Evolutionary conservation across 1,284 basidiomycete species (phyloP).

Genomic region (Malassezia equina): DNA sequence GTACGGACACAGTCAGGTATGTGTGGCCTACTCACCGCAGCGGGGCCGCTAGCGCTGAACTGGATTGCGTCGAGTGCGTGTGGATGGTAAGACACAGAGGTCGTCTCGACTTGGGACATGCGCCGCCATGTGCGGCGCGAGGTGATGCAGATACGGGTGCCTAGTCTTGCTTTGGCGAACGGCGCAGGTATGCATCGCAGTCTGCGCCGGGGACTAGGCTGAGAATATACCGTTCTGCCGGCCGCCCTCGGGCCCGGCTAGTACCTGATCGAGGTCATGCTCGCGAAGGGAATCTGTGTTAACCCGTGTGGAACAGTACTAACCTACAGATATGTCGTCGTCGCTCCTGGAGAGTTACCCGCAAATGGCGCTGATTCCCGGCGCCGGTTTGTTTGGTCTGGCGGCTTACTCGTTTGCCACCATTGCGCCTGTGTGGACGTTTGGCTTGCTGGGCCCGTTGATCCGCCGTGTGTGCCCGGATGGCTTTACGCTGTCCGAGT

Average conservation of each 20-base stretch:
- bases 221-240: constrained; percentile 25
- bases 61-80: constrained; percentile 48
- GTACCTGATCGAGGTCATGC: constrained; percentile 48
- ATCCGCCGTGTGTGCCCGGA: constrained; percentile 43
- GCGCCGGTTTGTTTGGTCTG: constrained; percentile 41
- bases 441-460: constrained; percentile 44
- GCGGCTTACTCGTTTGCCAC: constrained; percentile 43
- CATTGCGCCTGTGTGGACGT: constrained; percentile 41
- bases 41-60: constrained; percentile 42
- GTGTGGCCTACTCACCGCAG: constrained; percentile 19
- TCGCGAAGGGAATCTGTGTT: constrained; percentile 48
- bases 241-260: constrained; percentile 13
- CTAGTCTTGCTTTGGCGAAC: background rate
- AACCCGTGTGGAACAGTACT: constrained; percentile 8
- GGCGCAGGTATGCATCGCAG: background rate
- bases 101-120: constrained; percentile 15
- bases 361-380: constrained; percentile 45
- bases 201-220: constrained; percentile 3
- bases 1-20: constrained; percentile 44
- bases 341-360: constrained; percentile 46
- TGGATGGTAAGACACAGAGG: background rate
- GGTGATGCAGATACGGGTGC: constrained; percentile 17
- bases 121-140: background rate
- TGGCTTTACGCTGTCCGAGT: constrained; percentile 47
- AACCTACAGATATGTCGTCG: constrained; percentile 42